Evolutionary conservation across 306 rosid species (phyloP).

Genomic region (Lathyrus aphaca): DNA sequence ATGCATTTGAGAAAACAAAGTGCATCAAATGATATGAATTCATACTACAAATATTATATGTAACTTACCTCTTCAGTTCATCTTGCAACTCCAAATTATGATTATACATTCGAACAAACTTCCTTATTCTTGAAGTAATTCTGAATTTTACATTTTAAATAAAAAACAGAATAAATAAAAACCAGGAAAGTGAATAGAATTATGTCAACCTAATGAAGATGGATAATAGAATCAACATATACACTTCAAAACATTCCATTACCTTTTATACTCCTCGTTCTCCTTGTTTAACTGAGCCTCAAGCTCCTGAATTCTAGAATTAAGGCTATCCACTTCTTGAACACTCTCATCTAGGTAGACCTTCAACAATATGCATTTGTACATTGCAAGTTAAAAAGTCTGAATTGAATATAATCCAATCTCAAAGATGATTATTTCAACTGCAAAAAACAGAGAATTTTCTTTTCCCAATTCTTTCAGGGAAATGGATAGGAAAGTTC

Average conservation of each 20-base stretch:
- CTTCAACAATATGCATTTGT: conserved; percentile 47
- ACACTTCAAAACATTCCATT: not conserved
- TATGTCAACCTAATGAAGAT: conserved; percentile 23
- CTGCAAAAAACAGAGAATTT: conserved; percentile 16
- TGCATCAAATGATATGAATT: conserved; percentile 21
- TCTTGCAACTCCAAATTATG: conserved; percentile 69
- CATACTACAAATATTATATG: conserved; percentile 5
- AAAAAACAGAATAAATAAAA: conserved; percentile 30
- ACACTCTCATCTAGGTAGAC: conserved; percentile 65
- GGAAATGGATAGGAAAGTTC: conserved; percentile 30
- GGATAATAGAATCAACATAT: conserved; percentile 28
- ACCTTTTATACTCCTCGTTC: conserved; percentile 85
- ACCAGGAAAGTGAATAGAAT: conserved; percentile 36
- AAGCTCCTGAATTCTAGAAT: conserved; percentile 90
- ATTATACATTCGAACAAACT: conserved; percentile 70
- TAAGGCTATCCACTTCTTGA: conserved; percentile 82
- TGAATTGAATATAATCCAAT: conserved; percentile 8
- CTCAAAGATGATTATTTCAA: conserved; percentile 20
- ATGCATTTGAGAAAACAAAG: conserved; percentile 31
- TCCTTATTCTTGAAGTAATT: conserved; percentile 72
- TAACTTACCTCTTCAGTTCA: conserved; percentile 70
- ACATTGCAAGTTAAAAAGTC: conserved; percentile 32
- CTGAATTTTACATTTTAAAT: conserved; percentile 56
- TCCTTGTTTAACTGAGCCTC: conserved; percentile 71
- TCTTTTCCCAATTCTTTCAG: conserved; percentile 12